Evolutionary conservation across 1,139 yeast genomes (phyloP).

Genomic region (Saccharomyces hybrid): DNA sequence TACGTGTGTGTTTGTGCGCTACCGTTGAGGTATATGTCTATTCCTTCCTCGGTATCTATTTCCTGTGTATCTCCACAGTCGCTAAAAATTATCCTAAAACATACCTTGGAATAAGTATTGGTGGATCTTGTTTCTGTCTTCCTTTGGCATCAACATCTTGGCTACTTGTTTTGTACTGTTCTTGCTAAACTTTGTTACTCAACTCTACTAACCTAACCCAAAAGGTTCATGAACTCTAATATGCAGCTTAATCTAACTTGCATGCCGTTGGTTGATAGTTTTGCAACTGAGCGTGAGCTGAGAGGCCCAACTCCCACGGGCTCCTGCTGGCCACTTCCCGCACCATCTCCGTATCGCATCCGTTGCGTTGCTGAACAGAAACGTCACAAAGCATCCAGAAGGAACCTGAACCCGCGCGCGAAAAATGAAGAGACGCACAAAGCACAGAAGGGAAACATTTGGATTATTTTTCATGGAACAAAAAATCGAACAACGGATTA

Average conservation of each 20-base stretch:
- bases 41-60: neutral
- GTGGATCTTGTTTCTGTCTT: constrained; percentile 99
- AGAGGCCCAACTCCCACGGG: neutral
- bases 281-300: neutral
- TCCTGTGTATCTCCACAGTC: neutral
- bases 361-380: neutral
- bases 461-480: neutral
- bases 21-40: neutral
- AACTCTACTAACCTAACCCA: neutral
- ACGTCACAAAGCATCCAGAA: neutral
- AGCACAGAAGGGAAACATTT: too few relatives aligned
- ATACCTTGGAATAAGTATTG: constrained; percentile 96
- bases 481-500: neutral
- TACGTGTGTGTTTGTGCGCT: neutral
- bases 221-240: neutral
- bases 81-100: constrained; percentile 32
- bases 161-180: constrained; percentile 18
- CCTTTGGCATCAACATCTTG: constrained; percentile 98
- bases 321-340: neutral
- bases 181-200: constrained; percentile 8
- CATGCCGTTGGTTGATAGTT: neutral
- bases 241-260: neutral
- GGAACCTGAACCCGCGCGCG: too few relatives aligned
- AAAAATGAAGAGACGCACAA: too few relatives aligned
- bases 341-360: neutral